A percentile compares a stretch with the other conserved stretches of the same genome.
Conservation (phyloP, 78 protist genomes). For the Isochrysis galbana region DNA sequence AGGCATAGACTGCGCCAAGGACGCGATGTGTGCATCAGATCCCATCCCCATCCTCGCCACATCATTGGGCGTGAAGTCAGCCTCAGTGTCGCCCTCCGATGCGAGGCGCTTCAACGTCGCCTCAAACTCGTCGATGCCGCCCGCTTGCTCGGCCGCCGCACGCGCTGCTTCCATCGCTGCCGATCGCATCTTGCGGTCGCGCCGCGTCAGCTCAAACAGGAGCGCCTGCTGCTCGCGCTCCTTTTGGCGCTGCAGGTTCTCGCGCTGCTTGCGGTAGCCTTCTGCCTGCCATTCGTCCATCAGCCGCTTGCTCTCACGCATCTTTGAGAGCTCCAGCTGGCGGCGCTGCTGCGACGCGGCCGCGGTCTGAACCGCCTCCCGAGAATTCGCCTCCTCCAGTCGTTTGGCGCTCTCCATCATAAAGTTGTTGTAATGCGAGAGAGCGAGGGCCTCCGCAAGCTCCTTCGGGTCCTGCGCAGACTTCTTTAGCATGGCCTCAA, state of each 20-base stretch:
- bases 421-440: neutral
- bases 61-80: neutral
- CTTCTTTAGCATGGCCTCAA: neutral
- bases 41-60: neutral
- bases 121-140: constrained; percentile 22
- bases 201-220: neutral
- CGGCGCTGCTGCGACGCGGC: neutral
- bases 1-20: neutral
- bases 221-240: neutral
- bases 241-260: neutral
- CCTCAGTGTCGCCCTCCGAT: neutral
- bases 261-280: neutral
- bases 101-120: neutral
- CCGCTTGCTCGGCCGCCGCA: neutral
- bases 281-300: constrained; percentile 1
- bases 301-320: neutral
- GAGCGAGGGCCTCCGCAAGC: neutral
- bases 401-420: neutral
- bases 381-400: neutral
- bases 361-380: neutral
- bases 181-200: neutral
- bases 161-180: neutral
- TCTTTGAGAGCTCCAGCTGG: neutral
- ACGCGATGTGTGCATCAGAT: neutral
- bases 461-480: neutral